These are phyloP conservation scores for Fomitopsis pinicola DNA, from an alignment of 1,284 basidiomycete genomes.

Conservation along the genomic window DNA sequence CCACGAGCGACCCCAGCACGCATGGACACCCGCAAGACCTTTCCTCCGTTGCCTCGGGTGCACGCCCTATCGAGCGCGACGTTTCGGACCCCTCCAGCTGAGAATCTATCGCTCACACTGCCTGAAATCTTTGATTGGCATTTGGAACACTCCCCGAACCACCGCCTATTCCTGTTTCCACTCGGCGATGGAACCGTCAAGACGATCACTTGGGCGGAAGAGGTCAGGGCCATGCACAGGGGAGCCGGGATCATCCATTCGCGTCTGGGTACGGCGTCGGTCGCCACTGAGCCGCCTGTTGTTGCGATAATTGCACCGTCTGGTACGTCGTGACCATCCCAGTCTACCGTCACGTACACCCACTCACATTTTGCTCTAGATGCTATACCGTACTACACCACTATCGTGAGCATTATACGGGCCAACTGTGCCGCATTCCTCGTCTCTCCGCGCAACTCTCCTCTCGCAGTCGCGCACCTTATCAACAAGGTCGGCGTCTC, in stretches of 20 bases:
- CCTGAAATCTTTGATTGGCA: conserved; percentile 35
- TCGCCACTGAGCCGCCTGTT: background rate
- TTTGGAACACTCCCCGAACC: conserved; percentile 25
- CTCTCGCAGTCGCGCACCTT: conserved; percentile 30
- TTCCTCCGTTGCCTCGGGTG: background rate
- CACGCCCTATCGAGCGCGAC: conserved; percentile 16
- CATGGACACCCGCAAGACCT: background rate
- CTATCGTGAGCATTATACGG: conserved; percentile 21
- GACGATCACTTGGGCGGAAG: conserved; percentile 26
- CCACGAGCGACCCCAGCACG: no score
- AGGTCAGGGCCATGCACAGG: conserved; percentile 12
- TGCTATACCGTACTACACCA: conserved; percentile 26
- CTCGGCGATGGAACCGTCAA: conserved; percentile 17
- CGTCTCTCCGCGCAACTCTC: conserved; percentile 36
- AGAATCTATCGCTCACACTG: conserved; percentile 31
- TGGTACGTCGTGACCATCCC: background rate
- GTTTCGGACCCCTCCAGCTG: conserved; percentile 26
- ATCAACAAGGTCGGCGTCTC: conserved; percentile 21
- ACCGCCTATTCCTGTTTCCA: conserved; percentile 30
- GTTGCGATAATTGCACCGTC: conserved; percentile 3
- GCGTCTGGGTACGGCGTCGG: background rate
- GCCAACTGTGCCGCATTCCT: conserved; percentile 28
- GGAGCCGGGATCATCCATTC: background rate
- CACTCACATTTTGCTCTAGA: conserved; percentile 17
- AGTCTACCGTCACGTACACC: no score